Evolutionary conservation across 106 monocot species (phyloP).

Genomic region (Acorus calamus): DNA sequence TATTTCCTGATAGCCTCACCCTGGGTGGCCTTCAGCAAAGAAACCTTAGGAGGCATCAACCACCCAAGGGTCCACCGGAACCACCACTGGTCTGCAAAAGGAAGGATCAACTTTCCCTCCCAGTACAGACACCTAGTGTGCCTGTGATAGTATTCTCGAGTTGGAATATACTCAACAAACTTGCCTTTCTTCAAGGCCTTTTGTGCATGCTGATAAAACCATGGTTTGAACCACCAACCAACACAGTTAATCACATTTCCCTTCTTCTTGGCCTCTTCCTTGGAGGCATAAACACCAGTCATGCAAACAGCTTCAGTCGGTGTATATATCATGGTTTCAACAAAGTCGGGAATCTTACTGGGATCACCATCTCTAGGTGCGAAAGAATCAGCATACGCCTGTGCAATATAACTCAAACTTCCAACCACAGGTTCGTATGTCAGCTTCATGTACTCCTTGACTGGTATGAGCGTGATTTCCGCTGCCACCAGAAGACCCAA

Average conservation of each 20-base stretch:
- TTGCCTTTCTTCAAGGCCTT: conserved; percentile 31
- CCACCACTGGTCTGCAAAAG: conserved; percentile 49
- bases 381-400: conserved; percentile 48
- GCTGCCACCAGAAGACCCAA: conserved; percentile 37
- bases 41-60: conserved; percentile 52
- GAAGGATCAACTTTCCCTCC: conserved; percentile 48
- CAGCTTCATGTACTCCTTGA: conserved; percentile 48
- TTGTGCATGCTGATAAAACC: conserved; percentile 54
- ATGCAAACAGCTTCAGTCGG: conserved; percentile 32
- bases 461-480: conserved; percentile 39
- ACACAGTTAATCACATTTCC: conserved; percentile 35
- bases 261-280: conserved; percentile 37
- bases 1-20: conserved; percentile 44
- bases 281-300: conserved; percentile 40
- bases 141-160: conserved; percentile 50
- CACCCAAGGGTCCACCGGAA: conserved; percentile 37
- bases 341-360: conserved; percentile 37
- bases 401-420: conserved; percentile 30
- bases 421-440: conserved; percentile 33
- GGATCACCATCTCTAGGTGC: conserved; percentile 49
- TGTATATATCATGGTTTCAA: conserved; percentile 33
- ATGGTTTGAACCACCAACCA: conserved; percentile 55
- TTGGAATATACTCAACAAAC: conserved; percentile 50
- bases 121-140: conserved; percentile 46
- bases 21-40: conserved; percentile 45